Percentiles rank a stretch among this genome's conserved stretches.
Evolutionary conservation across 2,329 filamentous ascomycete genomes (phyloP).

Genomic region (Pezizomycotina sp.): DNA sequence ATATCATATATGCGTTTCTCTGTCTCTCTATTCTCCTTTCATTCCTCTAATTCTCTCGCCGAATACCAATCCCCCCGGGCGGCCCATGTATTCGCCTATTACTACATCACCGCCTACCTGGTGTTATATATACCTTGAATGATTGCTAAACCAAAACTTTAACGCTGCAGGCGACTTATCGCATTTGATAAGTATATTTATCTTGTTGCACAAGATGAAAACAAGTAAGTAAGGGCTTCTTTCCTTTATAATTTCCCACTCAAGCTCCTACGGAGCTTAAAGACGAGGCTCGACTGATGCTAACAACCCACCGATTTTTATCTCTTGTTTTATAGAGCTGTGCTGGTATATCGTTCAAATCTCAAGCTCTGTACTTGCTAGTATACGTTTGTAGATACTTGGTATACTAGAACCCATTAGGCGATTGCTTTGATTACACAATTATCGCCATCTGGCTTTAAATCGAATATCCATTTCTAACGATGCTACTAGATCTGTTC

Average conservation of each 20-base stretch:
- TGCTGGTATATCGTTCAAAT: constrained; percentile 96
- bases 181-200: constrained; percentile 84
- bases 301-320: constrained; percentile 6
- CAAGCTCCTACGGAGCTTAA: not conserved
- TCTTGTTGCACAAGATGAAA: constrained; percentile 92
- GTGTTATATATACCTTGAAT: not conserved
- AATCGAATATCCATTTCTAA: constrained; percentile 7
- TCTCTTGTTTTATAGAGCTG: constrained; percentile 52
- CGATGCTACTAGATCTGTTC: constrained; percentile 52
- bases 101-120: not conserved
- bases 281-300: not conserved
- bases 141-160: not conserved
- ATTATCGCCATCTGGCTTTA: not conserved
- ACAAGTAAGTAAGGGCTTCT: constrained; percentile 25
- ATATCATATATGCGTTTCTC: not conserved
- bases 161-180: constrained; percentile 63
- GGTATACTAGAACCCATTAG: constrained; percentile 35
- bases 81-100: constrained; percentile 1
- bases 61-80: not conserved
- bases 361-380: constrained; percentile 81
- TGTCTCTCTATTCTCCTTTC: not conserved
- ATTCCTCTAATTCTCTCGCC: not conserved
- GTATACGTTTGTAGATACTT: constrained; percentile 92
- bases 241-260: not conserved
- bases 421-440: not conserved